These are phyloP conservation scores for Pythium diclinum DNA, from an alignment of 352 stramenopile genomes.

Conservation along the genomic window DNA sequence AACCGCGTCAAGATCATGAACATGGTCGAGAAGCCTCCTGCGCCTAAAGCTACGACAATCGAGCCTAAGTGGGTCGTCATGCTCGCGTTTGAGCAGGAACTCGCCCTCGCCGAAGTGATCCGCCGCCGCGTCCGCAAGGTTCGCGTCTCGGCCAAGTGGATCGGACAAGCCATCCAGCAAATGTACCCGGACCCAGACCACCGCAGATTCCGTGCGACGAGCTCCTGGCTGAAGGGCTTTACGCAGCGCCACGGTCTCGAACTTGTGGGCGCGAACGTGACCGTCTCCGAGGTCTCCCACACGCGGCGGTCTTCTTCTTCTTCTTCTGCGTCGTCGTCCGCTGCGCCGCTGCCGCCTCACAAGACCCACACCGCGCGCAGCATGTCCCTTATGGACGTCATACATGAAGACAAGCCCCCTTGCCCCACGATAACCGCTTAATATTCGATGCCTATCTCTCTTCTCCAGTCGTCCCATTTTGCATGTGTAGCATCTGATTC, in stretches of 20 bases:
- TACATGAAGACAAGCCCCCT: conserved; percentile 22
- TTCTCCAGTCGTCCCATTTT: conserved; percentile 9
- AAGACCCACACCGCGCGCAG: conserved; percentile 10
- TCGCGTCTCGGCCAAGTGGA: conserved; percentile 32
- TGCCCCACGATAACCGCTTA: conserved; percentile 18
- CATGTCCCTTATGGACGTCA: conserved; percentile 21
- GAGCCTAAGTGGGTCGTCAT: conserved; percentile 10
- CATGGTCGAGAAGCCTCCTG: background rate
- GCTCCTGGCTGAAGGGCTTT: conserved; percentile 25
- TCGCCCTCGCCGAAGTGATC: conserved; percentile 21
- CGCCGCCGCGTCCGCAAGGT: conserved; percentile 25
- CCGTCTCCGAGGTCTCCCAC: background rate
- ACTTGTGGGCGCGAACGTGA: conserved; percentile 18
- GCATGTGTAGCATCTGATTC: conserved; percentile 6
- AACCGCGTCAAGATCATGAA: conserved; percentile 26
- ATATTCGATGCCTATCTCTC: conserved; percentile 7
- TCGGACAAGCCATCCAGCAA: conserved; percentile 25
- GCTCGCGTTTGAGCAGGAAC: conserved; percentile 18
- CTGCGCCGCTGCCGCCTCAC: background rate
- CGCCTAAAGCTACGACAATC: background rate
- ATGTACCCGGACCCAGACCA: conserved; percentile 26
- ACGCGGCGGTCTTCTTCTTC: background rate
- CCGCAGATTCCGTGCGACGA: conserved; percentile 22
- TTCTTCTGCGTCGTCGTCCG: background rate
- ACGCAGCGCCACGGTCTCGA: conserved; percentile 24